Base-by-base conservation (phyloP, 805 yeast species). In the Pachysolen tannophilus region DNA sequence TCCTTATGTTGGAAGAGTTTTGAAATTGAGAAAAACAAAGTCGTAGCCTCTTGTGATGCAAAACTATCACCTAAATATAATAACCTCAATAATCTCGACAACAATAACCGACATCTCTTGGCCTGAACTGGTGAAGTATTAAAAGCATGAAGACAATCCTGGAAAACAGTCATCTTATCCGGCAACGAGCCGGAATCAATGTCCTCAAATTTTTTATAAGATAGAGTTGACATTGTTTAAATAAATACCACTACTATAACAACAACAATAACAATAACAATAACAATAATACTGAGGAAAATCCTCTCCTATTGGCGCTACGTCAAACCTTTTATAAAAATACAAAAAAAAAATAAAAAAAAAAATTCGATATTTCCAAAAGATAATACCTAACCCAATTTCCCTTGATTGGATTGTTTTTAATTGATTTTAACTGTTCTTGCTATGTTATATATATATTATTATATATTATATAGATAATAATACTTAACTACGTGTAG, bases 111-210 rank as follows among this genome's bases (percentile, higher is more conserved):
- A 53, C 95, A 87, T 60, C 82, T 82, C 48, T 79, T 82, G 19
- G 97, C 83, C 49, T 83, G 80, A 40, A 88, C 81, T 8, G 95
- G 95, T 29, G 92, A 72, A 44, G 88, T 85, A 64, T 88, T 90
- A 72, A 92, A 92, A 41, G 84, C 88, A 46, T 83, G 83, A 52
- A 85, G 66, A 67, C 97, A 88, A 56, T 88, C 95, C 62, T 92
- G 98, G 59, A 82, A 90, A 43, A 92, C 88, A 8, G 96, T 81
- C 97, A 92, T 92, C 62, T 88, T 88, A 62, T 92, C 97, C 38
- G 95, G 94, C 47, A 73, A 58, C 23, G 69, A 64, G 38, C 80
- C 78, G 33, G 81, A 66, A 46, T 72, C 84, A 37, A 73, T 55
- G 55, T 82, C 86, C 53, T 87, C 96, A 60, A 72, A 75, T 64